These are phyloP conservation scores for Talaromyces sp. DNA, from an alignment of 2,329 filamentous ascomycete genomes.

Conservation along the genomic window DNA sequence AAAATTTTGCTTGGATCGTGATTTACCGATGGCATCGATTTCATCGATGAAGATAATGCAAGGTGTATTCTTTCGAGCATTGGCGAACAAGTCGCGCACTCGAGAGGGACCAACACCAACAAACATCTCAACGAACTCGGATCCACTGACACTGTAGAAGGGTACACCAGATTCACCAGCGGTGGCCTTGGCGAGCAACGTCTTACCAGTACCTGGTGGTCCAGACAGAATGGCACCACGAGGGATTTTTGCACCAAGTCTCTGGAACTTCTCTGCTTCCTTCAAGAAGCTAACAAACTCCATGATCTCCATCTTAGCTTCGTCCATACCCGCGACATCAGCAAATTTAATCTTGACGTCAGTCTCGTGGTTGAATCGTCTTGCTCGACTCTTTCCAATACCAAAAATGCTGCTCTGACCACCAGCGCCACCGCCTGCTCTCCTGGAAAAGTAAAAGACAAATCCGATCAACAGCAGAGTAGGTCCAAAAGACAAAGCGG, in stretches of 20 bases:
- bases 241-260: conserved; percentile 94
- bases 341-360: conserved; percentile 95
- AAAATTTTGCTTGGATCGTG: conserved; percentile 76
- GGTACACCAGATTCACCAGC: conserved; percentile 95
- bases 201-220: conserved; percentile 98
- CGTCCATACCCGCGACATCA: conserved; percentile 96
- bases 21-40: conserved; percentile 95
- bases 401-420: conserved; percentile 80
- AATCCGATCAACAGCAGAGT: conserved; percentile 81
- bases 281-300: conserved; percentile 98
- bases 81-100: conserved; percentile 91
- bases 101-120: conserved; percentile 95
- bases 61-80: conserved; percentile 89
- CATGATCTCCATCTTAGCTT: conserved; percentile 98
- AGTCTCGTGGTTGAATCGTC: conserved; percentile 96
- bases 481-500: conserved; percentile 77
- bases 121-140: conserved; percentile 99
- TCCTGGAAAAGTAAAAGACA: conserved; percentile 73
- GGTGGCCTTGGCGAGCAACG: conserved; percentile 91
- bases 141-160: conserved; percentile 97
- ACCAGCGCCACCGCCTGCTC: conserved; percentile 66
- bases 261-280: conserved; percentile 86
- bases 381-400: conserved; percentile 92
- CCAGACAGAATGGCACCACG: conserved; percentile 94
- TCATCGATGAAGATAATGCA: conserved; percentile 99